These are phyloP conservation scores for Penicillium maclennaniae DNA, from an alignment of 495 filamentous ascomycete genomes.

Conservation along the genomic window DNA sequence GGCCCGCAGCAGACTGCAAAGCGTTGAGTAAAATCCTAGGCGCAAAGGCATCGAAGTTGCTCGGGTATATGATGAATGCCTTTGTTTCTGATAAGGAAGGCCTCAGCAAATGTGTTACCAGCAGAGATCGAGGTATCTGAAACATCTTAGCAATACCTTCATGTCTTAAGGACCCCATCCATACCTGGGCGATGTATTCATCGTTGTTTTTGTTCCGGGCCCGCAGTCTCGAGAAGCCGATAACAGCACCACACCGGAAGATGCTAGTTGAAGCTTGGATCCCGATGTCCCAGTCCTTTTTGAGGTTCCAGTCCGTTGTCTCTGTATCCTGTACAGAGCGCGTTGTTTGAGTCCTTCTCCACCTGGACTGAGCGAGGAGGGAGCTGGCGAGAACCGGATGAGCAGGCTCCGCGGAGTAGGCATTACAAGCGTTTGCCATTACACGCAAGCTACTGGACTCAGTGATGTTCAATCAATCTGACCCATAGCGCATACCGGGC, in stretches of 20 bases:
- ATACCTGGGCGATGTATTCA: slow-evolving; percentile 36
- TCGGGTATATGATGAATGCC: slow-evolving; percentile 59
- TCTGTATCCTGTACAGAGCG: not conserved
- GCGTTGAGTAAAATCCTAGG: slow-evolving; percentile 61
- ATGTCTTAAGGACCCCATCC: not conserved
- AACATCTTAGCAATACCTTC: not conserved
- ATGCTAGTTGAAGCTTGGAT: slow-evolving; percentile 15
- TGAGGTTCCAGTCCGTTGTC: slow-evolving; percentile 29
- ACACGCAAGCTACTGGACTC: not conserved
- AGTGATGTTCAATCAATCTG: not conserved
- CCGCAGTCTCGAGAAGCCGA: slow-evolving; percentile 38
- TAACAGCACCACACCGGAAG: slow-evolving; percentile 33
- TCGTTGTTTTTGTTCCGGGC: slow-evolving; percentile 22
- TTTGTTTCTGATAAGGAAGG: slow-evolving; percentile 14
- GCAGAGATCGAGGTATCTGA: slow-evolving; percentile 18
- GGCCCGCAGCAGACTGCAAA: slow-evolving; percentile 16
- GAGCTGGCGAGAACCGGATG: slow-evolving; percentile 35
- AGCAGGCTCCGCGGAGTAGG: slow-evolving; percentile 33
- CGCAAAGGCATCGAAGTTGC: slow-evolving; percentile 77
- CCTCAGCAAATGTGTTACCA: slow-evolving; percentile 10
- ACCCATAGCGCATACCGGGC: not conserved
- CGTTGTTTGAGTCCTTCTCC: not conserved
- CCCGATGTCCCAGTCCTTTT: slow-evolving; percentile 25
- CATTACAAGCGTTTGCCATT: slow-evolving; percentile 13
- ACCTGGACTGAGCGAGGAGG: slow-evolving; percentile 15